These are phyloP conservation scores for Fusarium nematophilum DNA, from an alignment of 2,329 filamentous ascomycete genomes.

Conservation along the genomic window DNA sequence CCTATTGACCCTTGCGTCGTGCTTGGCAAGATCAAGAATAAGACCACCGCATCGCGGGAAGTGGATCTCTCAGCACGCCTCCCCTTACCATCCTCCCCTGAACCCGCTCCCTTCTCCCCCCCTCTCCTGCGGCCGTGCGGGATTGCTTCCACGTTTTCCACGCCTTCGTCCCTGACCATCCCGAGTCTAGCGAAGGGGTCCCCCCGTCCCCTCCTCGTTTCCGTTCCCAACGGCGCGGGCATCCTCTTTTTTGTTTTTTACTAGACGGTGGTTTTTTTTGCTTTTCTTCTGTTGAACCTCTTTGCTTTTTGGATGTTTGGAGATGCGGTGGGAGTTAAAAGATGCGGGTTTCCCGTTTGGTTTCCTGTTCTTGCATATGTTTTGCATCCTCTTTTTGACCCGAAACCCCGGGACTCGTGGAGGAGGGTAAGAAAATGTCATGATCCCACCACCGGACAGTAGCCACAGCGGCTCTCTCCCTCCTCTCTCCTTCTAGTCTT, in stretches of 20 bases:
- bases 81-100: too few species aligned
- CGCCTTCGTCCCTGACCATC: constrained; percentile 21
- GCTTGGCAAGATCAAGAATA: constrained; percentile 37
- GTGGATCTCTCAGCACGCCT: constrained; percentile 29
- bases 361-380: not conserved
- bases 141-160: too few species aligned
- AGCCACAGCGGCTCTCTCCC: constrained; percentile 1
- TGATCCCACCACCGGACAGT: constrained; percentile 12
- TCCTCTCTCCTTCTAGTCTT: not conserved
- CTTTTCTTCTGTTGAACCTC: constrained; percentile 1
- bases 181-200: not conserved
- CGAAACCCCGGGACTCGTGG: not conserved
- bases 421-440: constrained; percentile 3
- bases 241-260: constrained; percentile 3
- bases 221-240: constrained; percentile 12
- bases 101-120: not conserved
- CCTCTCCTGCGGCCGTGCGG: not conserved
- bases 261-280: not conserved
- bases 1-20: too few species aligned
- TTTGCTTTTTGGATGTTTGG: constrained; percentile 1
- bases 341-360: not conserved
- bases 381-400: not conserved
- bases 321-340: constrained; percentile 5
- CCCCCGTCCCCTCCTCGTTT: not conserved
- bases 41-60: constrained; percentile 29